phyloP scores from a whole-genome alignment of 225 moss, liverwort and hornwort genomes.

The Neckera pumila region DNA sequence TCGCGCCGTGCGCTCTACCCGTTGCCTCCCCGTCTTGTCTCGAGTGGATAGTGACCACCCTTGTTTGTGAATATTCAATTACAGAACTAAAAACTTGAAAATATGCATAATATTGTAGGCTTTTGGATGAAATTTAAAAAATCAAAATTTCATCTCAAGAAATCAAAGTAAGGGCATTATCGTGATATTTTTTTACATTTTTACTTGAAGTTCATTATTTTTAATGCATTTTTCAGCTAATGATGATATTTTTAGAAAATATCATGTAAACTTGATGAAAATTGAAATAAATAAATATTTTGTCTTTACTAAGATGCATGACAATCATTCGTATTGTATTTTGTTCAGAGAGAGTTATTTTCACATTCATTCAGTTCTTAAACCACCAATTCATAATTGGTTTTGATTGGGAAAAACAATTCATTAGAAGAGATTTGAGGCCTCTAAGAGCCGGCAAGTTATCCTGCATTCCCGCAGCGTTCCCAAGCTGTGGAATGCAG shows the following conservation, averaged over 20 bases:
- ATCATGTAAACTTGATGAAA: background rate
- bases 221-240: background rate
- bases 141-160: background rate
- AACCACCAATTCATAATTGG: background rate
- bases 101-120: background rate
- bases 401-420: background rate
- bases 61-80: too few species aligned
- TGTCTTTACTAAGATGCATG: background rate
- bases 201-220: background rate
- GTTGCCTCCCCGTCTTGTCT: too few species aligned
- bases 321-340: background rate
- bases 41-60: too few species aligned
- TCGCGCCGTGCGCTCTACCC: too few species aligned
- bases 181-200: background rate
- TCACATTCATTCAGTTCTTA: background rate
- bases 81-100: background rate
- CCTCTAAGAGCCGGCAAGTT: too few species aligned
- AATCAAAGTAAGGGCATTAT: background rate
- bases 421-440: too few species aligned
- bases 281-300: background rate
- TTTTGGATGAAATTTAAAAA: background rate
- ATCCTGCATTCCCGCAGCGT: too few species aligned
- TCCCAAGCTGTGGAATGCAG: too few species aligned
- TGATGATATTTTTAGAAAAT: background rate
- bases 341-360: background rate